Evolutionary conservation across 139 green algal genomes (phyloP), one percentile per base, ranked within the genome.

Genomic region (Eudorina sp.): DNA sequence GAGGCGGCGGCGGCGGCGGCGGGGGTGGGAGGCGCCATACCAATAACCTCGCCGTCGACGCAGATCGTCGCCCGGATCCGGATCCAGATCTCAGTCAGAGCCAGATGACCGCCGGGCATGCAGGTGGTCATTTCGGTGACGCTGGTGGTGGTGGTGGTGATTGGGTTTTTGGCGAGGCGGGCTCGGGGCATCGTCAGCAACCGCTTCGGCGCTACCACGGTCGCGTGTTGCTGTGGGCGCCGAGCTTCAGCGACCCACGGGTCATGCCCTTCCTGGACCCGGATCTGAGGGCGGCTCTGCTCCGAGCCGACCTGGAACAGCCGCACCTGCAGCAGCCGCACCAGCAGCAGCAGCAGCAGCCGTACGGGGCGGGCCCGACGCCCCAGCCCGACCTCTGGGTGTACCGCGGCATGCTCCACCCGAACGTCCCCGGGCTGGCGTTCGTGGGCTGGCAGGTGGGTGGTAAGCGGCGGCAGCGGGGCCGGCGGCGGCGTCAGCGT

Each of bases 251-350:
- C 38, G 79, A 85, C 79, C 79, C 79, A 11, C 79, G 79, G 38
- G 62, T 75, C 58, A 74, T 85, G 79, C 79, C 58, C 11, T 85
- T 85, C 58, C 79, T 85, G 58, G 41, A 74, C 27, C 55, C 55
- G 3, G 23, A 1, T 6, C 40, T 75, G 27, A 40, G 79, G 38
- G 16, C 16, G 55, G 79, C 79, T 27, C 58, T 85, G 38, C 79
- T 85, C 31, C 21, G 13, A 29, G 29, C n/a, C 0, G 45, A 3
- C 18, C 29, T 58, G 40, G 2, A 40, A 36, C 70, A 34, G 69
- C 69, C 4, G 4, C 16, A 18, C 1, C 8, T 23, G 9, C 18
- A 58, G 34, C 40, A 38, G 38, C 70, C 9, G 64, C 64, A 43
- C 29, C 64, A 40, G 29, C 29, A 55, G 48, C 48, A 55, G 48